phyloP scores from a whole-genome alignment of 1,284 basidiomycete genomes.

The Ustilago cynodontis region DNA sequence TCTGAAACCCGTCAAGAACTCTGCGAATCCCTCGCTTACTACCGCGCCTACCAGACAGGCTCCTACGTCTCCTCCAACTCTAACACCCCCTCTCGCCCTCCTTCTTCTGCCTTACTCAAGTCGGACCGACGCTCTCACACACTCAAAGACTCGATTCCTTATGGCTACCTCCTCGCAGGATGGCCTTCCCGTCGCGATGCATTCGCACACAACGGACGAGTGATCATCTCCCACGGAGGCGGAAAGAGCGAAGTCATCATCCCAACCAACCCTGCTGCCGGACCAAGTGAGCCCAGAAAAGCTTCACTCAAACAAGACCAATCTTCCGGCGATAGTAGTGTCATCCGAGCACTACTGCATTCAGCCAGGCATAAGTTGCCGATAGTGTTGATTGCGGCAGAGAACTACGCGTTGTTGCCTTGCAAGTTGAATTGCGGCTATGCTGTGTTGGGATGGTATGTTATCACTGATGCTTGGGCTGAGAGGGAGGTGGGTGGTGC shows the following conservation, averaged over 20 bases:
- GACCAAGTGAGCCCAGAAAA: conserved; percentile 9
- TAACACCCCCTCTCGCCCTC: conserved; percentile 13
- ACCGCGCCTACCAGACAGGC: conserved; percentile 52
- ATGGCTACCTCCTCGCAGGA: conserved; percentile 55
- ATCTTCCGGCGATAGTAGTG: conserved; percentile 23
- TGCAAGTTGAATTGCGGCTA: conserved; percentile 45
- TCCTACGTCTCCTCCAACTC: conserved; percentile 34
- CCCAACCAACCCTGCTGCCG: background rate
- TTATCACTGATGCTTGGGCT: conserved; percentile 54
- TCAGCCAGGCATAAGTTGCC: conserved; percentile 34
- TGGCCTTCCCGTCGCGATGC: conserved; percentile 48
- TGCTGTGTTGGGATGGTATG: conserved; percentile 59
- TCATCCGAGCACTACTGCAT: conserved; percentile 47
- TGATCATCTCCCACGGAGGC: conserved; percentile 56
- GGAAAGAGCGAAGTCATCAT: conserved; percentile 33
- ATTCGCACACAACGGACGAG: conserved; percentile 40
- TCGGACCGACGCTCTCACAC: background rate
- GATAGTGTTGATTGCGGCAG: conserved; percentile 44
- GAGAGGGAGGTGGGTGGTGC: conserved; percentile 39
- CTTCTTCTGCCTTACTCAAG: conserved; percentile 2
- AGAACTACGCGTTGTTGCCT: conserved; percentile 45
- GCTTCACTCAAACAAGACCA: conserved; percentile 46
- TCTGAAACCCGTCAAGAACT: conserved; percentile 56
- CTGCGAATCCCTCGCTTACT: conserved; percentile 56
- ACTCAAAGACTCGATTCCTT: conserved; percentile 34